Base-by-base conservation (phyloP, 2,329 filamentous ascomycete genomes). In the Rhynchosporium graminicola region DNA sequence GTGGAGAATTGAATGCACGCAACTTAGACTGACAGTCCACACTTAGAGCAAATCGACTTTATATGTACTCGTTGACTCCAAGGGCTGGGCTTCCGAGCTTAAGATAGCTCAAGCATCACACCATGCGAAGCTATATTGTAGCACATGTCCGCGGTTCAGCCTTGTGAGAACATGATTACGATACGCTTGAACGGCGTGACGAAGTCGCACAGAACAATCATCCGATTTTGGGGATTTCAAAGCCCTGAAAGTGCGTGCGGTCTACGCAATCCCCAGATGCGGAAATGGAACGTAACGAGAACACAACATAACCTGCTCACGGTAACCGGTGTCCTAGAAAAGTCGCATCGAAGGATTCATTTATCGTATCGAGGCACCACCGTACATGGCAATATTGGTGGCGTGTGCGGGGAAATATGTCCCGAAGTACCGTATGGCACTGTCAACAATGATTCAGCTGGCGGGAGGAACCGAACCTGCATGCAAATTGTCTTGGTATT, bases 301-400 rank as follows among this genome's bases (percentile, higher is more conserved):
- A 46, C 43, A 46, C n/a, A 20, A 20, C n/a, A 20, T 8, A 46
- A 46, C 5, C 43, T 46, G 4, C 43, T 46, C 43, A 20, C 20
- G 43, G n/a, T 15, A 20, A 20, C 9, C n/a, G 43, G 43, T 46
- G n/a, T 20, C 43, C 43, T 46, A 46, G 26, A 20, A 20, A 20
- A 46, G 15, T 20, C 43, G 13, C 43, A 20, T 45, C 8, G 43
- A 45, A 45, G 43, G 43, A 45, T 45, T 43, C 45, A 20, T 9
- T 29, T 48, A 20, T 48, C 46, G 46, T 31, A 48, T 48, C 29
- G 26, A 48, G 26, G 26, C 46, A 48, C 46, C 46, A 26, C 29
- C 46, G 46, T 48, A 29, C 46, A 48, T 48, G 46, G 46, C 46
- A 48, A 29, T 48, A 48, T 48, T 48, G 46, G 46, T 48, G 46